phyloP scores from a whole-genome alignment of 176 grass and related monocot species.

The Elaeis guineensis region DNA sequence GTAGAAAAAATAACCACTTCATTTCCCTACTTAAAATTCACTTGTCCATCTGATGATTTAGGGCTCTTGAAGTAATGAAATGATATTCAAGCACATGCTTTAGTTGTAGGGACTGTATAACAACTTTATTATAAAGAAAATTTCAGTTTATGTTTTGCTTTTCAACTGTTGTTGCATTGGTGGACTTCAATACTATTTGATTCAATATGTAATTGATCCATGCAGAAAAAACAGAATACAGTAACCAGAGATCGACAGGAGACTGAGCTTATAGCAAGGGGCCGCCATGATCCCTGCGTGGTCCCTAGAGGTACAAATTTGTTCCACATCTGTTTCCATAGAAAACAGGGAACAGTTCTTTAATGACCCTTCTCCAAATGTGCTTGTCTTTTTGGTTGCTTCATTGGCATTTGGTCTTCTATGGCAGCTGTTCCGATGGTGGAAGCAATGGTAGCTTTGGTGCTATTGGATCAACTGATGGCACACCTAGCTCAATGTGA shows the following conservation, averaged over 20 bases:
- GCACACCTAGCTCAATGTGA: conserved; percentile 75
- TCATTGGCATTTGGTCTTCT: not conserved
- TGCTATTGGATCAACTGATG: conserved; percentile 91
- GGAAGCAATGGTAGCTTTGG: conserved; percentile 80
- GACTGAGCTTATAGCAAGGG: conserved; percentile 72
- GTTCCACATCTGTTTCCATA: not conserved
- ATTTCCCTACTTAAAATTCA: too few relatives aligned
- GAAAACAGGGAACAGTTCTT: too few relatives aligned
- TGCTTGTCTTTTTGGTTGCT: not conserved
- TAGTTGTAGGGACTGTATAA: too few relatives aligned
- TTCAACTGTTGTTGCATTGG: too few relatives aligned
- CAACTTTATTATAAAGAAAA: too few relatives aligned
- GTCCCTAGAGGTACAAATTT: conserved; percentile 61
- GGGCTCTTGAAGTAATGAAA: too few relatives aligned
- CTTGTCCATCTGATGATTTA: too few relatives aligned
- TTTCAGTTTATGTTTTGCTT: too few relatives aligned
- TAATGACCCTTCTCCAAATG: not conserved
- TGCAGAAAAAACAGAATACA: conserved; percentile 84
- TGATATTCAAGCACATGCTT: too few relatives aligned
- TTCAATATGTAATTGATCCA: conserved; percentile 4
- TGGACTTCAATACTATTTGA: not conserved
- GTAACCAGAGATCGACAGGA: conserved; percentile 80
- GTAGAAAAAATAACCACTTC: too few relatives aligned
- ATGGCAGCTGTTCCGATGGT: conserved; percentile 80
- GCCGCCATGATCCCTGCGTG: conserved; percentile 91